Conservation (phyloP, 2,329 filamentous ascomycete species). For the Sporothrix pallida region DNA sequence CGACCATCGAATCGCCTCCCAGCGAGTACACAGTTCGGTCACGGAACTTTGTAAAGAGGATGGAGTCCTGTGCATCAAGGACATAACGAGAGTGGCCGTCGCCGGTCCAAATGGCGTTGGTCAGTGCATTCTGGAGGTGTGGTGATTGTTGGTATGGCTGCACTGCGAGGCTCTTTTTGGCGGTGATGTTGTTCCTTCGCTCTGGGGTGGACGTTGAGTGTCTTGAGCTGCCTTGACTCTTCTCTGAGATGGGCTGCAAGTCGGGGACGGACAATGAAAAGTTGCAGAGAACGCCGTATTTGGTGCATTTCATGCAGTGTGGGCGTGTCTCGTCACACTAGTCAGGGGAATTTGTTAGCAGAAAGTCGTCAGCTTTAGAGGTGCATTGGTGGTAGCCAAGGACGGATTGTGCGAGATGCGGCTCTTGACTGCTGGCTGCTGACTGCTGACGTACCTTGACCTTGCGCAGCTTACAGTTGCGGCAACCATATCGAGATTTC, state of each 20-base stretch:
- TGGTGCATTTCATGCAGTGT: conserved; percentile 50
- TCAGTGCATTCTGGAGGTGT: neutral
- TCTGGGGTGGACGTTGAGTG: neutral
- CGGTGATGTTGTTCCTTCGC: neutral
- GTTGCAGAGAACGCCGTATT: conserved; percentile 55
- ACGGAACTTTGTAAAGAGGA: conserved; percentile 30
- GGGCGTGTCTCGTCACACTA: conserved; percentile 57
- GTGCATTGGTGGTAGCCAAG: neutral
- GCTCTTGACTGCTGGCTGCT: neutral
- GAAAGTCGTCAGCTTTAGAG: neutral
- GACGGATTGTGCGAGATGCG: too few species aligned
- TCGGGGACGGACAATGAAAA: conserved; percentile 47
- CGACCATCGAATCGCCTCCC: neutral
- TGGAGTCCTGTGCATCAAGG: conserved; percentile 26
- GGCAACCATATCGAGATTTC: conserved; percentile 47
- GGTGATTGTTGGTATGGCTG: neutral
- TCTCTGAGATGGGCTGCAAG: conserved; percentile 45
- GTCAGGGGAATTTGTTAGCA: neutral
- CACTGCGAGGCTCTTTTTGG: neutral
- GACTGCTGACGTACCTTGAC: conserved; percentile 48
- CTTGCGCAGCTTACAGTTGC: conserved; percentile 59
- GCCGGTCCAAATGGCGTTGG: conserved; percentile 45
- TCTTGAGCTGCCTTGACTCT: conserved; percentile 10
- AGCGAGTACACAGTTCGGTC: conserved; percentile 26
- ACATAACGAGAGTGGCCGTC: conserved; percentile 33